A percentile compares a stretch with the other conserved stretches of the same genome.
These are phyloP conservation scores for Myrmaecium sp. DNA, from an alignment of 2,329 filamentous ascomycete species.

Conservation along the genomic window DNA sequence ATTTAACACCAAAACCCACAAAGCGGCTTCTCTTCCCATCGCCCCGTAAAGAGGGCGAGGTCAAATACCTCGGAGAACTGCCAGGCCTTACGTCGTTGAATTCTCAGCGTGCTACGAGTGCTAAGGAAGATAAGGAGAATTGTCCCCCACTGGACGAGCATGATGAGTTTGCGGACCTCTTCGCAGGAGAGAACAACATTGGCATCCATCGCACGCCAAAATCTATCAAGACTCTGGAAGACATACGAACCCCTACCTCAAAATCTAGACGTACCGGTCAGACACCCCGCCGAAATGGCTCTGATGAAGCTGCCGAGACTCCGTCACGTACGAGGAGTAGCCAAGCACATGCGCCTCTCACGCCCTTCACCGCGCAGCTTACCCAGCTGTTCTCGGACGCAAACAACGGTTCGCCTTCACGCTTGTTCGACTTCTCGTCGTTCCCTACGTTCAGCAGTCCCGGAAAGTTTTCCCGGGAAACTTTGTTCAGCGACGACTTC, in stretches of 20 bases:
- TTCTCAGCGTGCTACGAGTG: too few species aligned
- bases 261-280: slow-evolving; percentile 17
- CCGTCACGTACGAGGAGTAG: slow-evolving; percentile 4
- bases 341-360: slow-evolving; percentile 18
- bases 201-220: slow-evolving; percentile 38
- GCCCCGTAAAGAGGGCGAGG: slow-evolving; percentile 46
- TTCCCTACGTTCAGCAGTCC: slow-evolving; percentile 1
- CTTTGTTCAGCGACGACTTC: slow-evolving; percentile 18
- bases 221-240: slow-evolving; percentile 35
- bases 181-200: slow-evolving; percentile 42
- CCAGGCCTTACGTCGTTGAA: too few species aligned
- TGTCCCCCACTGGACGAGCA: slow-evolving; percentile 23
- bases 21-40: slow-evolving; percentile 62
- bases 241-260: slow-evolving; percentile 28
- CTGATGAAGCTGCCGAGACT: slow-evolving; percentile 17
- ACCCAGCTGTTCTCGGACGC: slow-evolving; percentile 44
- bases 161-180: slow-evolving; percentile 46
- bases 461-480: slow-evolving; percentile 3
- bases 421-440: slow-evolving; percentile 9
- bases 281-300: too few species aligned
- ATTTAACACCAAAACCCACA: slow-evolving; percentile 43
- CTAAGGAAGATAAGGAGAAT: slow-evolving; percentile 47
- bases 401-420: slow-evolving; percentile 16
- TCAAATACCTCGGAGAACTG: slow-evolving; percentile 43
- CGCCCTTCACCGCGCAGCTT: slow-evolving; percentile 46